phyloP scores from a whole-genome alignment of 208 protist genomes.

The Leishmania arabica region DNA sequence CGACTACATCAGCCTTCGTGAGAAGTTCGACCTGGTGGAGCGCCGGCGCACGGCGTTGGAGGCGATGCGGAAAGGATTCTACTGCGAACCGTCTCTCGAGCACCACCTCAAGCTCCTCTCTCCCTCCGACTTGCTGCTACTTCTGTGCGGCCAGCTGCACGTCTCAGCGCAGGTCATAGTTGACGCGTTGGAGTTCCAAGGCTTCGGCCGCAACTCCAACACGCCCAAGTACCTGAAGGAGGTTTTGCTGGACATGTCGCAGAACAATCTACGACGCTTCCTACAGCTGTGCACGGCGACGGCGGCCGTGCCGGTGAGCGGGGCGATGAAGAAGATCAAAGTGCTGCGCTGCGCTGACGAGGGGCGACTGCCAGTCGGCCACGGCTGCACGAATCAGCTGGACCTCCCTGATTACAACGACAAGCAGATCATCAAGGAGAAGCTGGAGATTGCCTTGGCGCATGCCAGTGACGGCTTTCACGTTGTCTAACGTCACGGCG shows the following conservation, averaged over 20 bases:
- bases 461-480: slow-evolving; percentile 76
- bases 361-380: slow-evolving; percentile 57
- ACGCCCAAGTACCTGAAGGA: slow-evolving; percentile 58
- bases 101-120: slow-evolving; percentile 62
- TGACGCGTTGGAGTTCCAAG: slow-evolving; percentile 59
- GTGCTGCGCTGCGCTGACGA: slow-evolving; percentile 45
- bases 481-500: slow-evolving; percentile 37
- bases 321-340: slow-evolving; percentile 58
- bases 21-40: slow-evolving; percentile 52
- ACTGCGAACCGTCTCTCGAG: slow-evolving; percentile 34
- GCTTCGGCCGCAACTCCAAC: slow-evolving; percentile 47
- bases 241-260: slow-evolving; percentile 49
- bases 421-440: slow-evolving; percentile 45
- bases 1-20: slow-evolving; percentile 61
- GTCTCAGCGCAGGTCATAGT: slow-evolving; percentile 49
- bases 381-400: slow-evolving; percentile 70
- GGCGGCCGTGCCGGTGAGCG: slow-evolving; percentile 38
- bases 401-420: slow-evolving; percentile 72
- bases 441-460: slow-evolving; percentile 52
- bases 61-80: slow-evolving; percentile 60
- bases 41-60: slow-evolving; percentile 37
- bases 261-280: slow-evolving; percentile 75
- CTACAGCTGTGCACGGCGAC: slow-evolving; percentile 67
- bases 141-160: slow-evolving; percentile 67
- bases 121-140: slow-evolving; percentile 55